Percentiles rank a stretch among this genome's conserved stretches.
Evolutionary conservation across 192 early-diverging fungal genomes (phyloP).

Genomic region (Linnemannia zychae): DNA sequence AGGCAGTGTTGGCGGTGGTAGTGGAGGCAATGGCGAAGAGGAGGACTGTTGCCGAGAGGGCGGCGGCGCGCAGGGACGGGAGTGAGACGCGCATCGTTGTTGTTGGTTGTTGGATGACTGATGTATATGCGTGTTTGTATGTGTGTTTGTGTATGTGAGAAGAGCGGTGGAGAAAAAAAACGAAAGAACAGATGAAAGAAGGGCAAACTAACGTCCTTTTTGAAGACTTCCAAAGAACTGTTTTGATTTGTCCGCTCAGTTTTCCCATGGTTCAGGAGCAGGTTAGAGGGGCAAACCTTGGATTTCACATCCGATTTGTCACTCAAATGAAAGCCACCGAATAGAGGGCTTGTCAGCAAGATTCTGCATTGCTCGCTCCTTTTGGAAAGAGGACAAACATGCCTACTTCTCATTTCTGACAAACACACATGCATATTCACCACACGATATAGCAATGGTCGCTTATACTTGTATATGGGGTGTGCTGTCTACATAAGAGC

Average conservation of each 20-base stretch:
- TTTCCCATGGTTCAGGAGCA: neutral
- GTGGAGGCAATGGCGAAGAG: neutral
- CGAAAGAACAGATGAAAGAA: neutral
- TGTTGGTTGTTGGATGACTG: neutral
- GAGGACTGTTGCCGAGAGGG: conserved; percentile 4
- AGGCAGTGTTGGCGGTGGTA: too few relatives aligned
- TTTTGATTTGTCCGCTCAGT: neutral
- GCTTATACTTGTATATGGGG: neutral
- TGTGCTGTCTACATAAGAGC: neutral
- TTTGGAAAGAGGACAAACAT: neutral
- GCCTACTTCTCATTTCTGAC: neutral
- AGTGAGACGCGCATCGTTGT: neutral
- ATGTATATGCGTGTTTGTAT: neutral
- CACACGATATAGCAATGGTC: neutral
- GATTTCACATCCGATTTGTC: conserved; percentile 11
- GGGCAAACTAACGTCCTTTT: neutral
- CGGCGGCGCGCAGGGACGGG: neutral
- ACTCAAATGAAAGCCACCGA: conserved; percentile 4
- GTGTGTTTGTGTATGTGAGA: neutral
- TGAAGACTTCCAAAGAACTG: neutral
- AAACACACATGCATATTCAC: neutral
- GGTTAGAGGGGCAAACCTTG: neutral
- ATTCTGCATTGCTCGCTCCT: neutral
- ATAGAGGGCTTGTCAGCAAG: neutral
- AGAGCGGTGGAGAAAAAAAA: neutral